phyloP scores from a whole-genome alignment of 305 asterid genomes.

The Fraxinus velutina region DNA sequence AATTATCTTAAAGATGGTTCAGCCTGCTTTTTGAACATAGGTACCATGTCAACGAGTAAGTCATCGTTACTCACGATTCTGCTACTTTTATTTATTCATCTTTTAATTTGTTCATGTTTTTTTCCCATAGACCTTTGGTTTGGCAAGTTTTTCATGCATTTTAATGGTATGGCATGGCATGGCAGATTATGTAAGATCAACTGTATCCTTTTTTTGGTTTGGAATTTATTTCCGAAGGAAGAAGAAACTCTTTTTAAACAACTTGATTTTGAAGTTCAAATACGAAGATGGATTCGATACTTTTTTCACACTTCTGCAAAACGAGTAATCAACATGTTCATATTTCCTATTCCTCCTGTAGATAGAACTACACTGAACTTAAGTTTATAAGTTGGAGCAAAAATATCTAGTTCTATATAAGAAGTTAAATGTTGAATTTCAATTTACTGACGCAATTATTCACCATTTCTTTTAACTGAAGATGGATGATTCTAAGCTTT shows the following conservation, averaged over 20 bases:
- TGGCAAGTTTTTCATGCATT: neutral
- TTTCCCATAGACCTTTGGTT: neutral
- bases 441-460: neutral
- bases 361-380: neutral
- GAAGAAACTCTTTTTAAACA: neutral
- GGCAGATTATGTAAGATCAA: neutral
- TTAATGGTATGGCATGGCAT: neutral
- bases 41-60: conserved; percentile 67
- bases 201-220: neutral
- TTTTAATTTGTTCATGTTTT: neutral
- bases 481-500: neutral
- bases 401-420: neutral
- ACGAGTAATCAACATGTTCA: neutral
- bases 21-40: conserved; percentile 89
- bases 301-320: neutral
- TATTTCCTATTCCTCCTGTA: neutral
- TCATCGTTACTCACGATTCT: conserved; percentile 23
- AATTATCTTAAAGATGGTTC: conserved; percentile 83
- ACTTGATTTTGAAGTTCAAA: neutral
- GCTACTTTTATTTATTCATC: neutral
- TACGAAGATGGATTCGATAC: neutral
- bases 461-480: neutral
- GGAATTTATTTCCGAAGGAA: neutral
- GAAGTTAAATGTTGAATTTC: neutral
- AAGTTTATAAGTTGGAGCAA: neutral